Evolutionary conservation across 2,329 filamentous ascomycete genomes (phyloP).

Genomic region (Myotisia sp.): DNA sequence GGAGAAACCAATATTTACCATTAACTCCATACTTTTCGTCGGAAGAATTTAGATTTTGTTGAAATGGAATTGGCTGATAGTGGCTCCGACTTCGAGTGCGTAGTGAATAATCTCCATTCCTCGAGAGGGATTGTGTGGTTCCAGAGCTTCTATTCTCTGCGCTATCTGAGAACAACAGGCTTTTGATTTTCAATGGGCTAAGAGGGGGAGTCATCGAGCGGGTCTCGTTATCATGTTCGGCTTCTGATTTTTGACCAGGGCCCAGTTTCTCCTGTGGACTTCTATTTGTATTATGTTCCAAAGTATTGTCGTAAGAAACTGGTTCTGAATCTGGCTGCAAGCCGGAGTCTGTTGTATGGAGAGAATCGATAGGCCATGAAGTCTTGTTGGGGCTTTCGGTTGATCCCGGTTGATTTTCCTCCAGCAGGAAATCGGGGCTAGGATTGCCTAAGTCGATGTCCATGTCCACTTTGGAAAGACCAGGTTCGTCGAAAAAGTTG

Average conservation of each 20-base stretch:
- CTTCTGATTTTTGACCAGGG: slow-evolving; percentile 5
- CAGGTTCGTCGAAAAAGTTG: slow-evolving; percentile 48
- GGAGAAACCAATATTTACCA: slow-evolving; percentile 33
- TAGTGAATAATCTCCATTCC: too few species aligned
- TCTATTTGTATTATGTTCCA: too few species aligned
- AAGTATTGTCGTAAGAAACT: neutral
- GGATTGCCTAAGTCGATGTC: slow-evolving; percentile 4
- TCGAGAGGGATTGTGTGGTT: neutral
- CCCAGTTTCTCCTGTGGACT: too few species aligned
- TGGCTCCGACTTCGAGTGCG: slow-evolving; percentile 4
- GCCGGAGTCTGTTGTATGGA: too few species aligned
- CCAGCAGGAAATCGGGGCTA: neutral
- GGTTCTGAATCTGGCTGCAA: neutral
- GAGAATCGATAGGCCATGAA: neutral
- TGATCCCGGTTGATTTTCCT: neutral
- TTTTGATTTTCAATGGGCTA: slow-evolving; percentile 28
- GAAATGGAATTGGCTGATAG: slow-evolving; percentile 41
- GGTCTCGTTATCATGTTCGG: slow-evolving; percentile 1
- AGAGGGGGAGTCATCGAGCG: slow-evolving; percentile 27
- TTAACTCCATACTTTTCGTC: slow-evolving; percentile 40
- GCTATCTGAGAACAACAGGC: slow-evolving; percentile 30
- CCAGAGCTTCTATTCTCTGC: neutral
- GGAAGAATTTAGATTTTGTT: slow-evolving; percentile 32
- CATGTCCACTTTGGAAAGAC: slow-evolving; percentile 18
- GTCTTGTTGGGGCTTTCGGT: neutral